These are phyloP conservation scores for Mucor piriformis DNA, from an alignment of 371 early-diverging fungal species.

Conservation along the genomic window DNA sequence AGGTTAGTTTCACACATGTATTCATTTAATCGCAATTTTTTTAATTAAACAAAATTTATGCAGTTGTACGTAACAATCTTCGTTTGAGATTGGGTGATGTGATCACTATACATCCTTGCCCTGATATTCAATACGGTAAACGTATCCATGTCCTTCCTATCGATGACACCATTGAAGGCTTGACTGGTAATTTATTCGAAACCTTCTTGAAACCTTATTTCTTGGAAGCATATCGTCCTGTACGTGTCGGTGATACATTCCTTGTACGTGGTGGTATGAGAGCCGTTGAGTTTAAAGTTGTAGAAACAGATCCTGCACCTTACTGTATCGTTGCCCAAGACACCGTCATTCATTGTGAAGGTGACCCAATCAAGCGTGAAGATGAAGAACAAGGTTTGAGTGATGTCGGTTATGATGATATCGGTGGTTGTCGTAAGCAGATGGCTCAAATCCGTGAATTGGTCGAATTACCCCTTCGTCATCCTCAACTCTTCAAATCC, in stretches of 20 bases:
- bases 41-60: background rate
- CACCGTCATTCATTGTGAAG: slow-evolving; percentile 98
- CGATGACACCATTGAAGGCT: slow-evolving; percentile 98
- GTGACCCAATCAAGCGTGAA: slow-evolving; percentile 97
- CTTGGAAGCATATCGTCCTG: slow-evolving; percentile 92
- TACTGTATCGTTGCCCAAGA: slow-evolving; percentile 97
- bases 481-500: slow-evolving; percentile 96
- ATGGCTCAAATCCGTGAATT: slow-evolving; percentile 99
- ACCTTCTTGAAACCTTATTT: slow-evolving; percentile 98
- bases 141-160: slow-evolving; percentile 97
- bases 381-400: slow-evolving; percentile 94
- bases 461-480: slow-evolving; percentile 98
- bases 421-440: slow-evolving; percentile 99
- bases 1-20: slow-evolving; percentile 42
- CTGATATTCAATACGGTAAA: slow-evolving; percentile 95
- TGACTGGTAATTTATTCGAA: slow-evolving; percentile 97
- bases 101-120: slow-evolving; percentile 93
- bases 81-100: slow-evolving; percentile 98
- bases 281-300: slow-evolving; percentile 99
- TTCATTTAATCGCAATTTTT: too few relatives aligned
- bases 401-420: slow-evolving; percentile 98
- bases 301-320: slow-evolving; percentile 92
- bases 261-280: slow-evolving; percentile 96
- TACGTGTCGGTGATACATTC: slow-evolving; percentile 94
- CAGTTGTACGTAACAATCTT: slow-evolving; percentile 94